phyloP scores from a whole-genome alignment of 148 eudicot genomes.

The Polygonum maritimum region DNA sequence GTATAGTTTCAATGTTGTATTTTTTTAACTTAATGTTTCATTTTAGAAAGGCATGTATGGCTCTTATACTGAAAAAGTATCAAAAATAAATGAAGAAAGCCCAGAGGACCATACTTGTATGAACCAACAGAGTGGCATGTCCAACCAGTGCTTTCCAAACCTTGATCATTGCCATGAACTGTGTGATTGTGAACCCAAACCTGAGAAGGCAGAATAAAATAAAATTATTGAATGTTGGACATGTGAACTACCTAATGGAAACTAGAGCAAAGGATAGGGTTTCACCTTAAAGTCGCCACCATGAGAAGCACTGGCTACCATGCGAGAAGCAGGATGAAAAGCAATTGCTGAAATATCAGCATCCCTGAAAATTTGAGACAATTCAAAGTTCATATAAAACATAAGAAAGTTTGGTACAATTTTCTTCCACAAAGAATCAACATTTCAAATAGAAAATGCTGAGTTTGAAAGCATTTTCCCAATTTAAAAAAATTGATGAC shows the following conservation, averaged over 20 bases:
- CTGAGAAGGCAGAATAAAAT: conserved; percentile 24
- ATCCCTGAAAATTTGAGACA: conserved; percentile 38
- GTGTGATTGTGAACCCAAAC: conserved; percentile 47
- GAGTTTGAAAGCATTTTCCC: not conserved
- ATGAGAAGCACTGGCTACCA: conserved; percentile 71
- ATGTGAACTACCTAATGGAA: not conserved
- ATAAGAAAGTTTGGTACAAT: not conserved
- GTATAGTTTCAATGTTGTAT: not conserved
- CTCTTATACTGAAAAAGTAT: not conserved
- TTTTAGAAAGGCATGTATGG: not conserved
- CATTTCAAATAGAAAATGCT: not conserved
- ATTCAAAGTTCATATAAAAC: not conserved
- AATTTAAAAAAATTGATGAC: not conserved
- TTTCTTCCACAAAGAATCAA: not conserved
- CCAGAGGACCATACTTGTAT: conserved; percentile 53
- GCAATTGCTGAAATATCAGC: conserved; percentile 64
- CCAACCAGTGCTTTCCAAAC: conserved; percentile 54
- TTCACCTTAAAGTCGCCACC: conserved; percentile 92
- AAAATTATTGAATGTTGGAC: conserved; percentile 4
- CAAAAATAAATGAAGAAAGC: not conserved
- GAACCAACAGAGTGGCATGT: conserved; percentile 94
- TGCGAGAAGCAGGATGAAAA: conserved; percentile 55
- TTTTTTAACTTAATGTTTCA: not conserved
- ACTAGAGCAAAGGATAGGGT: not conserved
- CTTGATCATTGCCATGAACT: conserved; percentile 26